Conservation (phyloP, 2,329 filamentous ascomycete species). For the Sporothrix brasiliensis region DNA sequence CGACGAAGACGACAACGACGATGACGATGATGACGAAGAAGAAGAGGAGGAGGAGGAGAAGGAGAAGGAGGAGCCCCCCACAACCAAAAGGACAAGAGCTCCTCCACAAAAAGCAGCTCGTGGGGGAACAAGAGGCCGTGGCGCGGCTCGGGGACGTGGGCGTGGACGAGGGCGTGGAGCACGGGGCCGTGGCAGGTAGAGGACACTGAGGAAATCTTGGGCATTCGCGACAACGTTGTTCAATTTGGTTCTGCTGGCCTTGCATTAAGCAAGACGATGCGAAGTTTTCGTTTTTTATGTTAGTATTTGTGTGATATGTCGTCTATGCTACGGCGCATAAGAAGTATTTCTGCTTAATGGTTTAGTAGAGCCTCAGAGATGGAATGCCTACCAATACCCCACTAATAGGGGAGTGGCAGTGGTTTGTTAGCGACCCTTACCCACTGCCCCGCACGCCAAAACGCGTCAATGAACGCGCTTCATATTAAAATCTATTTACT, state of each 20-base stretch:
- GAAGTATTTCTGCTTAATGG: neutral
- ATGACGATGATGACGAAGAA: conserved; percentile 25
- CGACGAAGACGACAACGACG: neutral
- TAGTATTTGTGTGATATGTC: neutral
- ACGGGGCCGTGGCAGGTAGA: conserved; percentile 22
- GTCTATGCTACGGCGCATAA: neutral
- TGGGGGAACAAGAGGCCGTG: conserved; percentile 30
- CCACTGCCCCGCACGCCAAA: conserved; percentile 27
- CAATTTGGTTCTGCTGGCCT: neutral
- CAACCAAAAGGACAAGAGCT: conserved; percentile 28
- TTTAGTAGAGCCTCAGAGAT: neutral
- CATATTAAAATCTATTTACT: conserved; percentile 22
- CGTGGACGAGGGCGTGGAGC: conserved; percentile 32
- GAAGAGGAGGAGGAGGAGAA: conserved; percentile 29
- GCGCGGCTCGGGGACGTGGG: conserved; percentile 32
- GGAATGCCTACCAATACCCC: neutral
- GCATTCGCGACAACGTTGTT: neutral
- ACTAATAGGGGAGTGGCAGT: neutral
- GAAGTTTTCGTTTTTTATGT: neutral
- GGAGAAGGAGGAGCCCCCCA: conserved; percentile 11
- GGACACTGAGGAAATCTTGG: neutral
- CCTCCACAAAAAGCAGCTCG: conserved; percentile 27
- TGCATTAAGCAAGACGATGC: neutral
- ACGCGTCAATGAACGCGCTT: conserved; percentile 27
- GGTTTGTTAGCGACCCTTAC: neutral